These are phyloP conservation scores for Cladophialophora chaetospira DNA, from an alignment of 2,329 filamentous ascomycete genomes.

Conservation along the genomic window DNA sequence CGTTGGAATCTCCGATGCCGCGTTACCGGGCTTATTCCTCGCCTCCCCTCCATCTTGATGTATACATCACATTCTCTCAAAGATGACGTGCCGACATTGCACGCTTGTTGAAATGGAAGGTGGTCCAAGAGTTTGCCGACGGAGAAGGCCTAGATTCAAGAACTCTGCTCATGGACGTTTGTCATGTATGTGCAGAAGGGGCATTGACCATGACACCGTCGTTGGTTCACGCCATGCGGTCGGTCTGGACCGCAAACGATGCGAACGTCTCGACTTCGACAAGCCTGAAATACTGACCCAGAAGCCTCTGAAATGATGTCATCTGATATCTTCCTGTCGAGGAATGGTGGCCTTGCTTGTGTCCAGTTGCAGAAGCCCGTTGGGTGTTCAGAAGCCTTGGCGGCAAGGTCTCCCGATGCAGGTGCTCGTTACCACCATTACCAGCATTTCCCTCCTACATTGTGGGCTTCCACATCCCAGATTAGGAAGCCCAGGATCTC, in stretches of 20 bases:
- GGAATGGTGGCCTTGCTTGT: background rate
- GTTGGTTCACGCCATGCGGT: background rate
- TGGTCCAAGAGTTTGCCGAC: constrained; percentile 14
- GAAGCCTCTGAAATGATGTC: background rate
- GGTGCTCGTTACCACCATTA: background rate
- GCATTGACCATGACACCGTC: background rate
- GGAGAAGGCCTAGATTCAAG: constrained; percentile 12
- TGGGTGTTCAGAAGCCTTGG: background rate
- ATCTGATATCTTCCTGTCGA: background rate
- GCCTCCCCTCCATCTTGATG: background rate
- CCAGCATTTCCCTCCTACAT: background rate
- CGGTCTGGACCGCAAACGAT: background rate
- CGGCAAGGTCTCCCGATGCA: background rate
- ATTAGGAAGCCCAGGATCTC: constrained; percentile 11
- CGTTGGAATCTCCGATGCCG: background rate
- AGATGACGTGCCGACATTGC: background rate
- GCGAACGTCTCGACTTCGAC: background rate
- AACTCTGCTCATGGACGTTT: background rate
- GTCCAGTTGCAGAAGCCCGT: background rate
- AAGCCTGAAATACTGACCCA: background rate
- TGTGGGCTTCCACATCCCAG: background rate
- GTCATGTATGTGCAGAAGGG: constrained; percentile 12
- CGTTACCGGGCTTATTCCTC: background rate
- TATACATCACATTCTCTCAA: background rate
- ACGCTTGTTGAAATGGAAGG: background rate